These are phyloP conservation scores for Trichoderma gracile DNA, from an alignment of 2,329 filamentous ascomycete genomes.

Conservation along the genomic window DNA sequence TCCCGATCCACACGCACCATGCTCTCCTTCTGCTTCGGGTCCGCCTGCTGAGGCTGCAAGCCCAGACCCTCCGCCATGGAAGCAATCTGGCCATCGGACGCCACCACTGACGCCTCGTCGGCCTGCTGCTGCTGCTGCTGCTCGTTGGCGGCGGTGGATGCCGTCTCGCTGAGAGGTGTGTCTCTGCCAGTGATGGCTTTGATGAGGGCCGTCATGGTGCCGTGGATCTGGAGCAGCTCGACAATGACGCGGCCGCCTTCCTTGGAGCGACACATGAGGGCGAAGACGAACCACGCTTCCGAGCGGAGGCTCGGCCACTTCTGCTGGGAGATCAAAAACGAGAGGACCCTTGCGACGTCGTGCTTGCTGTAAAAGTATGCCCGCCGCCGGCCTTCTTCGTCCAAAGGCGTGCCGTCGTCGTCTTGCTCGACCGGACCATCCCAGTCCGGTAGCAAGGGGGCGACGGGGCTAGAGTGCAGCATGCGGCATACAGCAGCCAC, in stretches of 20 bases:
- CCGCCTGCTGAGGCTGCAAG: conserved; percentile 51
- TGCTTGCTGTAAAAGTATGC: conserved; percentile 46
- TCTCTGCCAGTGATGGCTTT: conserved; percentile 52
- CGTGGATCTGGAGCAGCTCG: conserved; percentile 45
- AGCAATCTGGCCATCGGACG: conserved; percentile 27
- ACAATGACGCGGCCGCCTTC: conserved; percentile 52
- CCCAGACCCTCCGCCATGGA: conserved; percentile 40
- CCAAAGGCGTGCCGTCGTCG: background rate
- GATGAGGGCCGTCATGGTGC: conserved; percentile 48
- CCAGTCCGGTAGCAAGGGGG: conserved; percentile 40
- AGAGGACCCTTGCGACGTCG: conserved; percentile 45
- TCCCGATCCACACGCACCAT: conserved; percentile 58
- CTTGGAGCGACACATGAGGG: conserved; percentile 56
- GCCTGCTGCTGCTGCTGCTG: conserved; percentile 19
- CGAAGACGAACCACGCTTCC: conserved; percentile 63
- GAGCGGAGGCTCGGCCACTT: conserved; percentile 62
- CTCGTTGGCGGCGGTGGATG: conserved; percentile 13
- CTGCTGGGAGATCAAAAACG: conserved; percentile 56
- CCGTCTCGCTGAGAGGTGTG: conserved; percentile 16
- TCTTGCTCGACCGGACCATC: conserved; percentile 35
- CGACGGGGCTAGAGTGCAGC: conserved; percentile 47
- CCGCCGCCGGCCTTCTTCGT: conserved; percentile 32
- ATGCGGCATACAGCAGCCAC: conserved; percentile 55
- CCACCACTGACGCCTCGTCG: conserved; percentile 26
- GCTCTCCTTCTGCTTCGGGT: conserved; percentile 45